Evolutionary conservation across 192 early-diverging fungal species (phyloP).

Genomic region (Entrophospora sp.): DNA sequence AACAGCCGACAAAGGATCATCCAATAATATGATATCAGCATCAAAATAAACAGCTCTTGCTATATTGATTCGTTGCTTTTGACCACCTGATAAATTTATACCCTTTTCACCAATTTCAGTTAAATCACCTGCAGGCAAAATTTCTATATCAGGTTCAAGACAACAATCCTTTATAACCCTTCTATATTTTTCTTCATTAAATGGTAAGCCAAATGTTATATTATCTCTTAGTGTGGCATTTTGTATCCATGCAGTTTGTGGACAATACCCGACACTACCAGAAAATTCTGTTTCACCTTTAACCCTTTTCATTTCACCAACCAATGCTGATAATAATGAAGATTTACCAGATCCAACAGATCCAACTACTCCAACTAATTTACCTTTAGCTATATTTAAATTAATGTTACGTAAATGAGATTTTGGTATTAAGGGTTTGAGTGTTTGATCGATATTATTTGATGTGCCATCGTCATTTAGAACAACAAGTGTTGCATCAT

Average conservation of each 20-base stretch:
- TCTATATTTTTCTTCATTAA: constrained; percentile 47
- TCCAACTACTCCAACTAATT: constrained; percentile 58
- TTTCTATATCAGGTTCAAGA: constrained; percentile 51
- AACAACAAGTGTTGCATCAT: too few relatives aligned
- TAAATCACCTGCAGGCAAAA: constrained; percentile 51
- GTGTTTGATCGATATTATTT: too few relatives aligned
- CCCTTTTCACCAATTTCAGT: constrained; percentile 64
- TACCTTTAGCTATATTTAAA: constrained; percentile 35
- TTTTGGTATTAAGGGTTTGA: constrained; percentile 32
- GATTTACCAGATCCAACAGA: constrained; percentile 54
- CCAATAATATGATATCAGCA: constrained; percentile 59
- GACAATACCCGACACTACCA: constrained; percentile 48
- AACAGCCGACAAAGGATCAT: constrained; percentile 53
- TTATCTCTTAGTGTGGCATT: constrained; percentile 67
- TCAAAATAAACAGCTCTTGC: constrained; percentile 55
- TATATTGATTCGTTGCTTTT: constrained; percentile 55
- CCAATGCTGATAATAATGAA: constrained; percentile 53
- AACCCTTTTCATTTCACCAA: constrained; percentile 54
- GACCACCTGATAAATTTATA: constrained; percentile 64
- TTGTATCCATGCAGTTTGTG: constrained; percentile 60
- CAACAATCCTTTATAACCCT: constrained; percentile 51
- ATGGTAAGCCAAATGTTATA: constrained; percentile 63
- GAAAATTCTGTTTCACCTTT: constrained; percentile 39
- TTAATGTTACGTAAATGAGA: constrained; percentile 37
- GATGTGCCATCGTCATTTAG: too few relatives aligned